Evolutionary conservation across 345 rosid species (phyloP), one percentile per base, ranked within the genome.

Genomic region (Dovyalis caffra): DNA sequence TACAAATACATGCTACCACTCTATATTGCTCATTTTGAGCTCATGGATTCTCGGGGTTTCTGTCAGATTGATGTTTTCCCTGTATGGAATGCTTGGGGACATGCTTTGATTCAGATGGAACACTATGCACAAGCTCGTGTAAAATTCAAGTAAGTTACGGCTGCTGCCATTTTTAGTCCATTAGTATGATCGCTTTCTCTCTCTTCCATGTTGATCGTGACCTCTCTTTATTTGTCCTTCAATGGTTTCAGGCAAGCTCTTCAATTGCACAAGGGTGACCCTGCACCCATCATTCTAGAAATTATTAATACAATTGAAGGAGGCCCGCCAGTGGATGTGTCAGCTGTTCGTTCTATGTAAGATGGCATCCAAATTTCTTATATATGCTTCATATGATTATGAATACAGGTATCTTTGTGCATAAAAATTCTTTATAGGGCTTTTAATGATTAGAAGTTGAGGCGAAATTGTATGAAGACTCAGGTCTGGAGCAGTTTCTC

Each of bases 1-100:
- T 74, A 61, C 74, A 67, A 28, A 38, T 65, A 68, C 18, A 56
- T 66, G 64, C 26, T 75, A 53, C 67, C 74, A 47, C 75, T 79
- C 72, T 72, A 9, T 71, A 64, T 76, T 68, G 62, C 32, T 53
- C 37, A 71, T 56, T 63, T 70, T 66, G 62, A 68, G 78, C 34
- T 78, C 71, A 74, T 77, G 28, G 74, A 14, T 32, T 71, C 11
- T 64, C 60, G 53, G 43, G 51, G 47, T 77, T 68, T 77, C 37
- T 80, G 74, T 79, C 89, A 95, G 99, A 90, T 95, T 81, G 97
- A 95, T 80, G 92, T 88, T 78, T 89, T 91, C 79, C 99, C 94
- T 9, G 99, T 91, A 51, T 95, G 99, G 99, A 95, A 84, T 85
- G 97, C 97, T 25, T 95, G 99, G 99, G 99, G 99, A 47, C 97